Conservation (phyloP, 2,329 filamentous ascomycete species). For the Neonectria ditissima region DNA sequence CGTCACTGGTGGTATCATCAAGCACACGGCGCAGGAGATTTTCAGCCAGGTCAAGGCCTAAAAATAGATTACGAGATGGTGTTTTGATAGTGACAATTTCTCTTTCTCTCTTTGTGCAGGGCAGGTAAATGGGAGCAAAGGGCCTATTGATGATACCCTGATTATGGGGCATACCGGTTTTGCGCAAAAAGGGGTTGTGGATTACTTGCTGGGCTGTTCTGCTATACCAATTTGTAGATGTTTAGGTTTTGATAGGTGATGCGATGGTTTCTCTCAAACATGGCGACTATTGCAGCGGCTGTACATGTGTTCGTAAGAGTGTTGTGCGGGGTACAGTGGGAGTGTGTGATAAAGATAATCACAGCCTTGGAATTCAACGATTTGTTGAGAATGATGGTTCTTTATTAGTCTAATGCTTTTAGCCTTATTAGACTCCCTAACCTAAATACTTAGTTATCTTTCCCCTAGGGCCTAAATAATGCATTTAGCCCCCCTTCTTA, state of each 20-base stretch:
- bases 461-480: no score
- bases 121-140: slow-evolving; percentile 35
- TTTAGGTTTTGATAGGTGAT: slow-evolving; percentile 25
- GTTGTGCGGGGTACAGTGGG: background rate
- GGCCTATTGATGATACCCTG: slow-evolving; percentile 33
- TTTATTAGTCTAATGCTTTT: no score
- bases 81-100: slow-evolving; percentile 19
- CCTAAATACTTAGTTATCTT: no score
- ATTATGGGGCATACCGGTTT: slow-evolving; percentile 23
- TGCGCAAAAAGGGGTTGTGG: slow-evolving; percentile 25
- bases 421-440: no score
- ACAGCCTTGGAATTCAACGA: no score
- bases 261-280: slow-evolving; percentile 1
- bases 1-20: slow-evolving; percentile 92
- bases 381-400: no score
- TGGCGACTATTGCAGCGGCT: background rate
- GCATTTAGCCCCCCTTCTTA: no score
- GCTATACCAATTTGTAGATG: slow-evolving; percentile 42
- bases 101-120: slow-evolving; percentile 15
- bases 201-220: slow-evolving; percentile 25
- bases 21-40: slow-evolving; percentile 81
- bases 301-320: background rate
- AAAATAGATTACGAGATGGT: slow-evolving; percentile 13
- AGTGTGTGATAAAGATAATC: no score
- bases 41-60: slow-evolving; percentile 54